Conservation (phyloP, 176 grass and related monocot genomes). For the Canna indica region DNA sequence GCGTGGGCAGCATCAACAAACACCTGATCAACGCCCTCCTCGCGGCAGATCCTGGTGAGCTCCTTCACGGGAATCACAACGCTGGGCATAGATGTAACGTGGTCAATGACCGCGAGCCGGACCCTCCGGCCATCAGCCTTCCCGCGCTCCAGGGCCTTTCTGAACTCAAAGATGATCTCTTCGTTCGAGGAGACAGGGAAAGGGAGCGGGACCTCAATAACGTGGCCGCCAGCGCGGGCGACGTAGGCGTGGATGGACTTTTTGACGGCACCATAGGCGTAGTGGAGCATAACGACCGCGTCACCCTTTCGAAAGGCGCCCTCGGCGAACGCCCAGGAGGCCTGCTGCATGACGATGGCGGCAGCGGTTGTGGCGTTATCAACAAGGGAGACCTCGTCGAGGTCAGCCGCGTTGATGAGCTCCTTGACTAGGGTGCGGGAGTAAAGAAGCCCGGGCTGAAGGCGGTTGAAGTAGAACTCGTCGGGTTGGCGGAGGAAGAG, state of each 20-base stretch:
- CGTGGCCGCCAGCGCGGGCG: conserved; percentile 60
- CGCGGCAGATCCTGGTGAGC: conserved; percentile 64
- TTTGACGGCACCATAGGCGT: conserved; percentile 82
- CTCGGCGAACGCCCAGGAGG: conserved; percentile 74
- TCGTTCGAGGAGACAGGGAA: conserved; percentile 55
- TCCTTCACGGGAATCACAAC: conserved; percentile 87
- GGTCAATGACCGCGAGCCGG: conserved; percentile 72
- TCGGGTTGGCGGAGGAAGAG: conserved; percentile 80
- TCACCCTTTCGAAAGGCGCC: conserved; percentile 53
- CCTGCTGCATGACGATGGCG: conserved; percentile 80
- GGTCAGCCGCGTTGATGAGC: conserved; percentile 38
- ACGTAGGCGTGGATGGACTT: conserved; percentile 90
- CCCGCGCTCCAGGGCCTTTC: conserved; percentile 43
- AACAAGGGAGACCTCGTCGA: conserved; percentile 70
- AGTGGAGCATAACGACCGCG: conserved; percentile 79
- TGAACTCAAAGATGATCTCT: conserved; percentile 63
- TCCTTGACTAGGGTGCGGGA: conserved; percentile 43
- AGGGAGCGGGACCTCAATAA: conserved; percentile 85
- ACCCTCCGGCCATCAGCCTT: conserved; percentile 53
- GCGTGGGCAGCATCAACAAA: conserved; percentile 79
- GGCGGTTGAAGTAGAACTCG: conserved; percentile 68
- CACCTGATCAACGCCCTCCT: conserved; percentile 79
- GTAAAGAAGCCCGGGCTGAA: conserved; percentile 37
- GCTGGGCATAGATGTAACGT: conserved; percentile 95
- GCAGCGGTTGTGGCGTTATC: conserved; percentile 91